Conservation (phyloP, 2,329 filamentous ascomycete species). For the Penicillium crustosum region DNA sequence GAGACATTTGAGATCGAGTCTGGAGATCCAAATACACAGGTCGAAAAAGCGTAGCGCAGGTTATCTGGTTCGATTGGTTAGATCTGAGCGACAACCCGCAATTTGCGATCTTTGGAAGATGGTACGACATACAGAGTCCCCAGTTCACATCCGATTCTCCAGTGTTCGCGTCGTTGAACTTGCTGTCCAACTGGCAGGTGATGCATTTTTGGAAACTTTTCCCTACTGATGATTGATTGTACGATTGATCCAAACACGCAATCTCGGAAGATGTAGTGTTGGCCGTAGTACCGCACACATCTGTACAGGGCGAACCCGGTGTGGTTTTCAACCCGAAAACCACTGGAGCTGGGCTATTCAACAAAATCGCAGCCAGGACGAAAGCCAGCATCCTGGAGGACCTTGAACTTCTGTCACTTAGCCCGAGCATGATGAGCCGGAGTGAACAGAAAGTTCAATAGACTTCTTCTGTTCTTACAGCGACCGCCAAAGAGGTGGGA, state of each 20-base stretch:
- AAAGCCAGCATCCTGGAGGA: conserved; percentile 21
- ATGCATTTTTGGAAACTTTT: conserved; percentile 43
- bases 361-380: conserved; percentile 16
- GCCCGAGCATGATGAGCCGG: conserved; percentile 24
- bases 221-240: conserved; percentile 34
- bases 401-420: conserved; percentile 11
- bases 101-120: neutral
- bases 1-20: conserved; percentile 39
- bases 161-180: conserved; percentile 32
- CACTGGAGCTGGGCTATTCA: conserved; percentile 22
- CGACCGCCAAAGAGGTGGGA: conserved; percentile 2
- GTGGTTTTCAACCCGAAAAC: conserved; percentile 34
- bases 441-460: conserved; percentile 8
- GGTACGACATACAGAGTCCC: conserved; percentile 44
- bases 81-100: neutral
- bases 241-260: conserved; percentile 43
- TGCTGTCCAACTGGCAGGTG: conserved; percentile 44
- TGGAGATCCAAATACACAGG: conserved; percentile 46
- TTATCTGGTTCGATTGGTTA: conserved; percentile 37
- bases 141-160: conserved; percentile 47
- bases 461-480: conserved; percentile 7
- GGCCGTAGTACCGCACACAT: conserved; percentile 31
- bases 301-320: conserved; percentile 41
- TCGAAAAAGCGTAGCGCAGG: conserved; percentile 46
- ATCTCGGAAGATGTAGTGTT: conserved; percentile 46